These are phyloP conservation scores for Letharia columbiana DNA, from an alignment of 495 filamentous ascomycete species.

Conservation along the genomic window DNA sequence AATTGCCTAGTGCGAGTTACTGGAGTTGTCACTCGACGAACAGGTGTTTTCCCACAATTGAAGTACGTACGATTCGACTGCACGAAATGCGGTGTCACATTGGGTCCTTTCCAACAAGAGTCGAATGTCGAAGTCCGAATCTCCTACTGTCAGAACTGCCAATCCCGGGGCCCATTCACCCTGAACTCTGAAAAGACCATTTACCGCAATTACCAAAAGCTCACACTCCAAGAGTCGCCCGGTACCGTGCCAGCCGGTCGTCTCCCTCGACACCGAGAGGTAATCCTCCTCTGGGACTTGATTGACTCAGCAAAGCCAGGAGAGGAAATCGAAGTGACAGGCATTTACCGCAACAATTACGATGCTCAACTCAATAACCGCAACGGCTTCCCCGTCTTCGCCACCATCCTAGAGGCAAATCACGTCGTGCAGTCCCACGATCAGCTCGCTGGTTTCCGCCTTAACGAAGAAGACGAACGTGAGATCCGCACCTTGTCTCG, in stretches of 20 bases:
- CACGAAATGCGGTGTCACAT: slow-evolving; percentile 79
- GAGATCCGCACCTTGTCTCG: slow-evolving; percentile 77
- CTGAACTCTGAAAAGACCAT: slow-evolving; percentile 97
- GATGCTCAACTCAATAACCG: slow-evolving; percentile 96
- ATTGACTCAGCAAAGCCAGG: slow-evolving; percentile 97
- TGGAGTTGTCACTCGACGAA: slow-evolving; percentile 91
- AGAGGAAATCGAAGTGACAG: slow-evolving; percentile 95
- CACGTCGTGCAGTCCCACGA: slow-evolving; percentile 96
- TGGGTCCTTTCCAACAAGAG: slow-evolving; percentile 97
- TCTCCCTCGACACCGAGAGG: slow-evolving; percentile 88
- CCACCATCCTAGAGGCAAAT: slow-evolving; percentile 95
- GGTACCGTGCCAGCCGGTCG: slow-evolving; percentile 95
- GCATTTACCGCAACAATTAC: slow-evolving; percentile 97
- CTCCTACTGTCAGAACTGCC: slow-evolving; percentile 94
- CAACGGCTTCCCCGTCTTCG: slow-evolving; percentile 98
- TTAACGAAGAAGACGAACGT: slow-evolving; percentile 94
- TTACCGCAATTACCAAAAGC: slow-evolving; percentile 98
- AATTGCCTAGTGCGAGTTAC: slow-evolving; percentile 93
- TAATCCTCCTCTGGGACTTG: slow-evolving; percentile 92
- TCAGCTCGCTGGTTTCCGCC: slow-evolving; percentile 91
- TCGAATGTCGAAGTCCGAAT: slow-evolving; percentile 93
- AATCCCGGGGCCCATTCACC: slow-evolving; percentile 90
- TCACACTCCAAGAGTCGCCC: slow-evolving; percentile 95
- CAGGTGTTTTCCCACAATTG: slow-evolving; percentile 96
- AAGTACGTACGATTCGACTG: slow-evolving; percentile 98